These are phyloP conservation scores for Paecilomyces dactylethromorphus DNA, from an alignment of 2,329 filamentous ascomycete species.

Conservation along the genomic window DNA sequence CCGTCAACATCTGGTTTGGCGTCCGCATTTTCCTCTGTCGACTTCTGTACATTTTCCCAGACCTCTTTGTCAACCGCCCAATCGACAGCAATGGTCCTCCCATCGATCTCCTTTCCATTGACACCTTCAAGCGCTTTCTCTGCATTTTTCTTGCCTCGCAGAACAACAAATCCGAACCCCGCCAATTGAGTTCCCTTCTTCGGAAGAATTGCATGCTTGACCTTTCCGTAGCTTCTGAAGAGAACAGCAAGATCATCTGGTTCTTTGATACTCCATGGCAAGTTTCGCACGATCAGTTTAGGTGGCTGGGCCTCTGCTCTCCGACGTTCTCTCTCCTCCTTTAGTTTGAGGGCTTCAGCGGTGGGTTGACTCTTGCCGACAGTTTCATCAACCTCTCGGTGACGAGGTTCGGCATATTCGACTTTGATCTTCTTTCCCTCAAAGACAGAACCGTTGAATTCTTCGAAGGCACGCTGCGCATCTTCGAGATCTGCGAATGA, in stretches of 20 bases:
- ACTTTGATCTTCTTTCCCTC: constrained; percentile 77
- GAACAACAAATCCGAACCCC: constrained; percentile 88
- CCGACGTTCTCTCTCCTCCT: constrained; percentile 48
- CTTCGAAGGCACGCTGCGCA: constrained; percentile 69
- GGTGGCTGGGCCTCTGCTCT: constrained; percentile 57
- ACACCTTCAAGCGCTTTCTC: constrained; percentile 77
- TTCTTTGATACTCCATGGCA: constrained; percentile 92
- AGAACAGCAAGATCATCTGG: constrained; percentile 71
- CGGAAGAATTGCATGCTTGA: constrained; percentile 80
- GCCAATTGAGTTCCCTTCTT: constrained; percentile 65
- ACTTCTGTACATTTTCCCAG: constrained; percentile 63
- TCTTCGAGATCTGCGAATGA: constrained; percentile 94
- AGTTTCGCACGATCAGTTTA: constrained; percentile 81
- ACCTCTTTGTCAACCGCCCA: constrained; percentile 91
- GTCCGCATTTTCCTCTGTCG: constrained; percentile 18
- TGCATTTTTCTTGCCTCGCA: constrained; percentile 83
- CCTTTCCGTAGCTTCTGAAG: constrained; percentile 84
- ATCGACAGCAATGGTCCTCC: constrained; percentile 83
- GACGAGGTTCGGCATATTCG: constrained; percentile 80
- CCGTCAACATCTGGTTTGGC: constrained; percentile 23
- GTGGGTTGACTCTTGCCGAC: constrained; percentile 35
- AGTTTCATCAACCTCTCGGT: constrained; percentile 57
- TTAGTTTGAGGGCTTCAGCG: constrained; percentile 27
- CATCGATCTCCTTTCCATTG: constrained; percentile 87
- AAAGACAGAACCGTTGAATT: constrained; percentile 71